Percentiles rank a stretch among this genome's conserved stretches.
phyloP scores from a whole-genome alignment of 2,329 filamentous ascomycete genomes.

The Scleromitrula shiraiana region DNA sequence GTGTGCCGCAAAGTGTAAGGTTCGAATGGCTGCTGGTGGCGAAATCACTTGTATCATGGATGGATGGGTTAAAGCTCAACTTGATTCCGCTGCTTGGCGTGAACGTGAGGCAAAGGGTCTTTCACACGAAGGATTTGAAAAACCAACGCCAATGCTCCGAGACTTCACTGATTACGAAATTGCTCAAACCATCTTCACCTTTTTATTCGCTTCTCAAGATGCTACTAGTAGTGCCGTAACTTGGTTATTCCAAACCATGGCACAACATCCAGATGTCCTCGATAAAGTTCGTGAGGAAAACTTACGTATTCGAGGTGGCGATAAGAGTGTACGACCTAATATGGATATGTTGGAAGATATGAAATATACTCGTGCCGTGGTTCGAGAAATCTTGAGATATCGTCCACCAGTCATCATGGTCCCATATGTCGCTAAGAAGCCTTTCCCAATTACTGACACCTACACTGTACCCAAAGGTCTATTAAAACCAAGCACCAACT shows the following conservation, averaged over 20 bases:
- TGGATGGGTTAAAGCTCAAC: constrained; percentile 82
- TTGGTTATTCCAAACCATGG: constrained; percentile 92
- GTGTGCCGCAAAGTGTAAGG: constrained; percentile 89
- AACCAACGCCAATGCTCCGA: constrained; percentile 75
- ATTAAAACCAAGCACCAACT: constrained; percentile 15
- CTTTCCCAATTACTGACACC: constrained; percentile 77
- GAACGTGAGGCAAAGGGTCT: constrained; percentile 69
- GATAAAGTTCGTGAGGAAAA: constrained; percentile 91
- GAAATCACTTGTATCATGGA: constrained; percentile 91
- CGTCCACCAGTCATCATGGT: constrained; percentile 96
- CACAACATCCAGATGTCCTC: constrained; percentile 86
- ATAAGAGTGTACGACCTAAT: constrained; percentile 60
- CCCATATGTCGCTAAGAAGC: constrained; percentile 88
- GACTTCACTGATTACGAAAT: constrained; percentile 89
- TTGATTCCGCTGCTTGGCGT: constrained; percentile 75
- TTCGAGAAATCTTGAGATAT: constrained; percentile 87
- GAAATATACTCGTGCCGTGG: constrained; percentile 83
- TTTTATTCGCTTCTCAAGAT: constrained; percentile 95
- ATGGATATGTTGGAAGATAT: constrained; percentile 86
- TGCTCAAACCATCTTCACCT: constrained; percentile 87
- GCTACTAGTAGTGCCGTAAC: constrained; percentile 89
- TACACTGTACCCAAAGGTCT: constrained; percentile 88
- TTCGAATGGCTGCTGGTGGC: constrained; percentile 81
- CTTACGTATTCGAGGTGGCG: constrained; percentile 64
- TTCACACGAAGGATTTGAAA: constrained; percentile 60